Evolutionary conservation across 1,284 basidiomycete species (phyloP).

Genomic region (Ustanciosporium gigantosporum): DNA sequence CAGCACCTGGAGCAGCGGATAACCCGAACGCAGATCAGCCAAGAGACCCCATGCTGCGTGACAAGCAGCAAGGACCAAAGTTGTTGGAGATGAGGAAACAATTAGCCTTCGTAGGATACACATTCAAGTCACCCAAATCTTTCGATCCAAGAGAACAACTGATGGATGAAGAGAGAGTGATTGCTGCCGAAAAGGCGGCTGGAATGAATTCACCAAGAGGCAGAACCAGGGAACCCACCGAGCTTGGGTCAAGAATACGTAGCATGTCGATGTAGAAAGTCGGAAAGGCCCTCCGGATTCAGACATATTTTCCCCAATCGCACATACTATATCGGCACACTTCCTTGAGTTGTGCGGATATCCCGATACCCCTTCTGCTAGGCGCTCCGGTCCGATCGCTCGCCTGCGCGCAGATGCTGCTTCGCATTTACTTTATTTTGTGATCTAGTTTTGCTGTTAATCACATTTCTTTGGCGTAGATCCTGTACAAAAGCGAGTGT

Average conservation of each 20-base stretch:
- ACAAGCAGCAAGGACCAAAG: slow-evolving; percentile 80
- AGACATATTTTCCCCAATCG: no score
- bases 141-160: slow-evolving; percentile 47
- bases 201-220: slow-evolving; percentile 12
- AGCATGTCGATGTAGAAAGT: slow-evolving; percentile 53
- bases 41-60: slow-evolving; percentile 80
- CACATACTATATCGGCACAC: no score
- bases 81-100: slow-evolving; percentile 87
- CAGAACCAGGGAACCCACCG: slow-evolving; percentile 22
- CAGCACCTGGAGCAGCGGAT: slow-evolving; percentile 81
- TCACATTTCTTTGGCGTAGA: no score
- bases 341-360: no score
- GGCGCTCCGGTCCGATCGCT: no score
- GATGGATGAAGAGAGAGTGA: slow-evolving; percentile 27
- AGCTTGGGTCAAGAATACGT: slow-evolving; percentile 42
- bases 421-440: no score
- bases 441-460: no score
- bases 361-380: no score
- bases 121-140: slow-evolving; percentile 51
- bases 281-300: no score
- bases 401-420: no score
- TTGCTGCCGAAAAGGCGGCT: slow-evolving; percentile 29
- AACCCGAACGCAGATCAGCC: slow-evolving; percentile 70
- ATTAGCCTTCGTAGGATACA: slow-evolving; percentile 73
- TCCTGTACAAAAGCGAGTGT: no score